These are phyloP conservation scores for Diaporthe australafricana DNA, from an alignment of 2,329 filamentous ascomycete genomes.

Conservation along the genomic window DNA sequence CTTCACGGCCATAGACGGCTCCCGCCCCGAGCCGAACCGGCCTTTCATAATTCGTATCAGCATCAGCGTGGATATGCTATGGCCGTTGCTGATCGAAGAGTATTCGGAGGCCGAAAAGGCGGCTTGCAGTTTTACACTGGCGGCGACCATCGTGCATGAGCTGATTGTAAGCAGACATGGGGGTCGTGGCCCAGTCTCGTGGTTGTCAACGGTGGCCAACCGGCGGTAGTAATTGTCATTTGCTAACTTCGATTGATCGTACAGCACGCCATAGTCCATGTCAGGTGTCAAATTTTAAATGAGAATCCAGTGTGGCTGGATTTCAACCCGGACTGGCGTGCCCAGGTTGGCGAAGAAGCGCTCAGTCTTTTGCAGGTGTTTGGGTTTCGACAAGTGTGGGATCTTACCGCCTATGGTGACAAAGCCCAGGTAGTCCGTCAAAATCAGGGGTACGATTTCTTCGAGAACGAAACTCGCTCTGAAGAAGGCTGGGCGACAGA, in stretches of 20 bases:
- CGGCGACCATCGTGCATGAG: constrained; percentile 34
- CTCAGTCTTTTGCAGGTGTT: background rate
- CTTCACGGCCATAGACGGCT: background rate
- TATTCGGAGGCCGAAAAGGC: constrained; percentile 36
- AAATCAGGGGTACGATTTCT: background rate
- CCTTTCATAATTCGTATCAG: constrained; percentile 23
- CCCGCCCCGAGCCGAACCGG: no score
- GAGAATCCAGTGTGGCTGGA: background rate
- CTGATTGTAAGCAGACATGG: constrained; percentile 12
- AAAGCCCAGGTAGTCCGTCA: background rate
- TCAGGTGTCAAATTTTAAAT: constrained; percentile 5
- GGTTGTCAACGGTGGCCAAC: no score
- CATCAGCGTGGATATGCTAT: constrained; percentile 24
- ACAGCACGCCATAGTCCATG: constrained; percentile 20
- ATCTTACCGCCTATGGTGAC: background rate
- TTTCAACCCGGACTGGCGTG: constrained; percentile 11
- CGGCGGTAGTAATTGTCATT: background rate
- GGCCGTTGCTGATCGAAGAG: constrained; percentile 33
- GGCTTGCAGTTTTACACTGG: constrained; percentile 20
- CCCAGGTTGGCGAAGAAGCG: background rate
- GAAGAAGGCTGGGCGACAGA: constrained; percentile 36
- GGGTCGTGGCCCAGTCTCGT: background rate
- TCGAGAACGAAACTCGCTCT: background rate
- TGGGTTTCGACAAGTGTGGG: constrained; percentile 15
- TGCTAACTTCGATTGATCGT: background rate